Conservation (phyloP, 1,284 basidiomycete genomes). For the Cryptococcus floricola region DNA sequence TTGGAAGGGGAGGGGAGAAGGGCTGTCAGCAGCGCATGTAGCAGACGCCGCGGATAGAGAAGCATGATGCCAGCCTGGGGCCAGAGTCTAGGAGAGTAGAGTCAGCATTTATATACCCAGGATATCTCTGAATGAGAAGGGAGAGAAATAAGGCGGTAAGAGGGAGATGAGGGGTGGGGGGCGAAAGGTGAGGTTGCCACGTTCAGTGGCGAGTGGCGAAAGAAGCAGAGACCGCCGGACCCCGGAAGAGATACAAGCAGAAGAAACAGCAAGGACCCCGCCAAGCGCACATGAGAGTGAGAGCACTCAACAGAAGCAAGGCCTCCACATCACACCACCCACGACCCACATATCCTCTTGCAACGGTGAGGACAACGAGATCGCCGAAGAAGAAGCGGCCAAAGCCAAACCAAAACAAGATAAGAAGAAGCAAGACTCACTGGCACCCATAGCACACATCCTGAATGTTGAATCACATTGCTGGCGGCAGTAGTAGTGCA, state of each 20-base stretch:
- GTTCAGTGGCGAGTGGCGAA: too few species aligned
- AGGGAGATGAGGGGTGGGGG: too few species aligned
- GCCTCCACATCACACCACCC: too few species aligned
- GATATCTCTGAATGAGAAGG: too few species aligned
- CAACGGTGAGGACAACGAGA: not conserved
- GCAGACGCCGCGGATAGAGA: slow-evolving; percentile 15
- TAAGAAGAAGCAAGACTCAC: slow-evolving; percentile 7
- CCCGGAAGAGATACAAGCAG: too few species aligned
- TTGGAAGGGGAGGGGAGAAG: not conserved
- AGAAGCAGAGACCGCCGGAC: too few species aligned
- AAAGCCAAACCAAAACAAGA: not conserved
- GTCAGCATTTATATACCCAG: not conserved
- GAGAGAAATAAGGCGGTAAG: too few species aligned
- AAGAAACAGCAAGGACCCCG: too few species aligned
- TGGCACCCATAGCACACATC: slow-evolving; percentile 15
- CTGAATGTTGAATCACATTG: slow-evolving; percentile 16
- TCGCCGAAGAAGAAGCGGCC: not conserved
- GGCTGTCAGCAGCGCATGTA: slow-evolving; percentile 14
- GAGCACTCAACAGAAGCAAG: too few species aligned
- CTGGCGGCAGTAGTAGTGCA: slow-evolving; percentile 17
- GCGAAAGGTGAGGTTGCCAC: too few species aligned
- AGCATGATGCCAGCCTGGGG: slow-evolving; percentile 15
- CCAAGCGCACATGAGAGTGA: too few species aligned
- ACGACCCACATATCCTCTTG: too few species aligned
- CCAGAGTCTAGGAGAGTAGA: slow-evolving; percentile 10